A percentile compares a stretch with the other conserved stretches of the same genome.
Evolutionary conservation across 177 flowering plant species (phyloP).

Genomic region (Vitis hybrid): DNA sequence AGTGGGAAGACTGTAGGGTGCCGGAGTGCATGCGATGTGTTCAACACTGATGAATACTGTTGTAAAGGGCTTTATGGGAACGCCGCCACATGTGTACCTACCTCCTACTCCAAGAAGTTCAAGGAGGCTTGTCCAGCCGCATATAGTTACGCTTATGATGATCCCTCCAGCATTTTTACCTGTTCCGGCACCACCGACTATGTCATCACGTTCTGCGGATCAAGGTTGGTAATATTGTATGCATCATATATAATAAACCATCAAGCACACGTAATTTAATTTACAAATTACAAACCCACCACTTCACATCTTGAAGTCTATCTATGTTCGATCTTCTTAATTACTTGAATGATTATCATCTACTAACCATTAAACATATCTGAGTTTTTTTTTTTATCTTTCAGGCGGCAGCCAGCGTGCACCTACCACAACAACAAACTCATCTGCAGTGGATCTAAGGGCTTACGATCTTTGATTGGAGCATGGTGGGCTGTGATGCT

Average conservation of each 20-base stretch:
- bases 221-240: conserved; percentile 43
- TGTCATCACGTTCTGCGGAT: conserved; percentile 64
- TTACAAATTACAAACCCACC: too few species aligned
- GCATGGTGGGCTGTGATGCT: conserved; percentile 31
- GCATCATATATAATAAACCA: too few species aligned
- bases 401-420: conserved; percentile 69
- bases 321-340: too few species aligned
- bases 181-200: conserved; percentile 74
- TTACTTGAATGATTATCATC: not conserved
- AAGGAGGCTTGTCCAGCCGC: conserved; percentile 81
- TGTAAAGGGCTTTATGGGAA: conserved; percentile 68
- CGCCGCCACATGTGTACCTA: conserved; percentile 56
- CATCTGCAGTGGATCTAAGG: conserved; percentile 52
- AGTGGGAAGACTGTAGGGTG: conserved; percentile 56
- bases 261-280: too few species aligned
- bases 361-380: not conserved
- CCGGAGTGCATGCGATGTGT: conserved; percentile 90
- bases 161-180: conserved; percentile 80
- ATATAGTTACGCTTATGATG: conserved; percentile 93
- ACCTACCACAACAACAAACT: conserved; percentile 67
- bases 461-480: conserved; percentile 22
- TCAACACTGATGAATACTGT: conserved; percentile 75
- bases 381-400: not conserved
- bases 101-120: conserved; percentile 71
- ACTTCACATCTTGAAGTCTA: too few species aligned